Base-by-base conservation (phyloP, 1,139 yeast species). In the Yamadazyma kanchanaburiensis region DNA sequence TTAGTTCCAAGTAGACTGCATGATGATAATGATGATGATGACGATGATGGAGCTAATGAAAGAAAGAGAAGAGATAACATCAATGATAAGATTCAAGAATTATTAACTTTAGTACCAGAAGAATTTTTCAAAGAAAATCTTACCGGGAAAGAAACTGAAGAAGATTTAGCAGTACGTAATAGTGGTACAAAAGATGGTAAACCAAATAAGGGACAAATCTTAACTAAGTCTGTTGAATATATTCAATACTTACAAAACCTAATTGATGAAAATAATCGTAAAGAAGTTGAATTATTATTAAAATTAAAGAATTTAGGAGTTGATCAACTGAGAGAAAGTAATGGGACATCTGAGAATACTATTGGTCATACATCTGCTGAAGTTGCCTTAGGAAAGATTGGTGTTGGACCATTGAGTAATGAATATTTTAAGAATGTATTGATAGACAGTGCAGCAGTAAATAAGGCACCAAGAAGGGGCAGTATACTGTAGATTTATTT, bases 161-260 rank as follows among this genome's bases (percentile, higher is more conserved):
- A 50, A 14, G 60, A 58, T 14, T 58, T 61, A 2, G 60, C 61
- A 0, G 49, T 72, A 28, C 70, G 70, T 43, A 72, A 74, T 14
- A 67, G 80, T 10, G 85, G 88, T 3, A 77, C 88, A 3, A 84
- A 83, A 42, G 95, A 86, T 48, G 95, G 95, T 4, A 82, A 82
- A 45, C 96, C 96, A 1, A 88, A 88, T 51, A 89, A 89, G 60
- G 96, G 96, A 2, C 95, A 88, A 45, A 85, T 89, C 8, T 63
- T 89, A 39, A 74, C 88, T 12, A 82, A 85, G 47, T 77, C 94
- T 1, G 95, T 88, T 3, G 95, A 87, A 45, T 89, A 87, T 49
- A 79, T 89, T 31, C 80, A 78, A 40, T 65, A 66, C 43, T 60
- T 89, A 25, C 96, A 88, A 57, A 75, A 75, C 38, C 68, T 75